A percentile compares a stretch with the other conserved stretches of the same genome.
phyloP scores from a whole-genome alignment of 2,329 filamentous ascomycete genomes.

The Ophiostoma perfectum region DNA sequence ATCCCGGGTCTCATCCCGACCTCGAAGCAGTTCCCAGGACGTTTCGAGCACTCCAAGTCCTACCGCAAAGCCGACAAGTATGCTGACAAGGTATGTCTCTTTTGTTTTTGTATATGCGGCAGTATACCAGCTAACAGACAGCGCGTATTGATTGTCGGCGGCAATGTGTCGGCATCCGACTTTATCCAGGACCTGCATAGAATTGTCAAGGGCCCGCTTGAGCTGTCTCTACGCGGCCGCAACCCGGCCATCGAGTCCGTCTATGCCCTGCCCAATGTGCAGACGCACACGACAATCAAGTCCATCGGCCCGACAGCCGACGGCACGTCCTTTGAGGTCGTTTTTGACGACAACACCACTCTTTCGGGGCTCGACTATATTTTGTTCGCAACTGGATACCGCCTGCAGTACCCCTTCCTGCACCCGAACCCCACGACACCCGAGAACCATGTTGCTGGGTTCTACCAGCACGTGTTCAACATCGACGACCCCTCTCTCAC shows the following conservation, averaged over 20 bases:
- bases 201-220: conserved; percentile 31
- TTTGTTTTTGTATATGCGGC: too few species aligned
- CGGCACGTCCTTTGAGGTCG: conserved; percentile 36
- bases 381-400: conserved; percentile 56
- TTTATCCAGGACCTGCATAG: conserved; percentile 27
- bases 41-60: conserved; percentile 51
- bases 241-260: conserved; percentile 47
- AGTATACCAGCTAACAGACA: too few species aligned
- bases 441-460: conserved; percentile 30
- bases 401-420: conserved; percentile 52
- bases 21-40: conserved; percentile 42
- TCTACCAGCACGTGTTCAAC: conserved; percentile 37
- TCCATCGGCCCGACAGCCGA: conserved; percentile 24
- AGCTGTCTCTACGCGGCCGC: conserved; percentile 43
- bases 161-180: conserved; percentile 57
- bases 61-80: conserved; percentile 45
- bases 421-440: conserved; percentile 27
- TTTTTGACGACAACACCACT: conserved; percentile 48
- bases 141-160: conserved; percentile 60
- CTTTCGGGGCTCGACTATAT: conserved; percentile 49
- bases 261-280: conserved; percentile 49
- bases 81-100: conserved; percentile 36
- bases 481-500: conserved; percentile 35
- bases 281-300: conserved; percentile 39
- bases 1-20: conserved; percentile 46